phyloP scores from a whole-genome alignment of 2,329 filamentous ascomycete genomes.

The Pestalotiopsis sp. region DNA sequence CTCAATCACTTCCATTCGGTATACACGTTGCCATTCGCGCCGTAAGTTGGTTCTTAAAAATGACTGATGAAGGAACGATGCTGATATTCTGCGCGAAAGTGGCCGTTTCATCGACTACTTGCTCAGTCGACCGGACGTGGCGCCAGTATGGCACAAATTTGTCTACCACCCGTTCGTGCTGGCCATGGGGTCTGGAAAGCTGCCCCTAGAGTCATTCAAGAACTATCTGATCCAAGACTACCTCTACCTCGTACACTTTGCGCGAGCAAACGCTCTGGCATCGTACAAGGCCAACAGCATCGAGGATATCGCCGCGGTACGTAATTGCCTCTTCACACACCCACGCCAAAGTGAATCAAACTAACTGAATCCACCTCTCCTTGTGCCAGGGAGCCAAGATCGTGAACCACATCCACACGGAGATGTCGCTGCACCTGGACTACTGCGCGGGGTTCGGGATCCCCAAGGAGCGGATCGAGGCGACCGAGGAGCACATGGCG shows the following conservation, averaged over 20 bases:
- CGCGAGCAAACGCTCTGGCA: conserved; percentile 81
- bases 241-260: conserved; percentile 88
- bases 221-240: conserved; percentile 92
- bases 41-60: conserved; percentile 45
- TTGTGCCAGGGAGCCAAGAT: conserved; percentile 62
- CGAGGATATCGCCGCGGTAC: conserved; percentile 70
- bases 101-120: conserved; percentile 85
- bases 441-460: conserved; percentile 86
- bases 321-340: conserved; percentile 24
- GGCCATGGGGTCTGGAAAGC: conserved; percentile 72
- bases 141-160: conserved; percentile 72
- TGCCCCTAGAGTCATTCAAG: conserved; percentile 80
- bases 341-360: not conserved
- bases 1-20: conserved; percentile 80
- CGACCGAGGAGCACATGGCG: conserved; percentile 70
- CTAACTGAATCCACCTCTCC: not conserved
- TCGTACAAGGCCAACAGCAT: conserved; percentile 82
- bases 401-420: conserved; percentile 75
- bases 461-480: conserved; percentile 71
- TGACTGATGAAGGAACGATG: not conserved
- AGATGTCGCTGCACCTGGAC: conserved; percentile 78
- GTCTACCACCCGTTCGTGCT: conserved; percentile 83
- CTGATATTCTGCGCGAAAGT: conserved; percentile 37
- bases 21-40: conserved; percentile 68
- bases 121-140: conserved; percentile 74